Evolutionary conservation across 495 filamentous ascomycete species (phyloP).

Genomic region (Alectoria sarmentosa): DNA sequence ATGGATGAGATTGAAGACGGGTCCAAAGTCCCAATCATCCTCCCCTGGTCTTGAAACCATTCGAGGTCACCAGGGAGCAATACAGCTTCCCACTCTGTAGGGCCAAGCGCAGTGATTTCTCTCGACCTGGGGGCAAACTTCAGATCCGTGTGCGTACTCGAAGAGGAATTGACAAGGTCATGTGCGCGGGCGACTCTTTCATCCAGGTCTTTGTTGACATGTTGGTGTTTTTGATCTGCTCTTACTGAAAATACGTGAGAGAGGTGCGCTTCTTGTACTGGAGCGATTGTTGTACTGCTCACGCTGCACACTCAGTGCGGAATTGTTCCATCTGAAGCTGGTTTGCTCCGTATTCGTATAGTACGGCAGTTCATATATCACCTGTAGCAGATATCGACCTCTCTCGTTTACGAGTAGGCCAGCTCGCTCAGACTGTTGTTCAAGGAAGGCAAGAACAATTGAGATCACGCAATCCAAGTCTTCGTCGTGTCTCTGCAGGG

Average conservation of each 20-base stretch:
- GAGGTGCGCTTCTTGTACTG: neutral
- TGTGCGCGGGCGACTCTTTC: neutral
- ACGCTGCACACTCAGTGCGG: neutral
- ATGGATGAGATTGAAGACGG: constrained; percentile 42
- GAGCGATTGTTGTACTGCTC: constrained; percentile 1
- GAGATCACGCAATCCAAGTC: too few relatives aligned
- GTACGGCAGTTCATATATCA: neutral
- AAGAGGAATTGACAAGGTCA: neutral
- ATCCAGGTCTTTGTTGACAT: neutral
- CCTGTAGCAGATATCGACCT: neutral
- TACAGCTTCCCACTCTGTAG: constrained; percentile 22
- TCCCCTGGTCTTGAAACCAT: constrained; percentile 19
- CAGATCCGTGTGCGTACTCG: neutral
- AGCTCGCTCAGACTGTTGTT: neutral
- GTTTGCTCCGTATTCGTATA: too few relatives aligned
- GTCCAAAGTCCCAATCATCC: constrained; percentile 41
- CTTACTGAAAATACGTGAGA: neutral
- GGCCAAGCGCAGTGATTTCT: constrained; percentile 8
- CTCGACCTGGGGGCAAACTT: neutral
- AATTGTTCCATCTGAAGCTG: neutral
- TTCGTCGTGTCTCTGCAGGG: too few relatives aligned
- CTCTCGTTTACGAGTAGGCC: neutral
- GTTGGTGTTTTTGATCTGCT: neutral
- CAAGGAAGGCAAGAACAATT: too few relatives aligned
- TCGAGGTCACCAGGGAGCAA: constrained; percentile 19